Conservation (phyloP, 768 basidiomycete genomes). For the Dictyophora rubrovolvata region DNA sequence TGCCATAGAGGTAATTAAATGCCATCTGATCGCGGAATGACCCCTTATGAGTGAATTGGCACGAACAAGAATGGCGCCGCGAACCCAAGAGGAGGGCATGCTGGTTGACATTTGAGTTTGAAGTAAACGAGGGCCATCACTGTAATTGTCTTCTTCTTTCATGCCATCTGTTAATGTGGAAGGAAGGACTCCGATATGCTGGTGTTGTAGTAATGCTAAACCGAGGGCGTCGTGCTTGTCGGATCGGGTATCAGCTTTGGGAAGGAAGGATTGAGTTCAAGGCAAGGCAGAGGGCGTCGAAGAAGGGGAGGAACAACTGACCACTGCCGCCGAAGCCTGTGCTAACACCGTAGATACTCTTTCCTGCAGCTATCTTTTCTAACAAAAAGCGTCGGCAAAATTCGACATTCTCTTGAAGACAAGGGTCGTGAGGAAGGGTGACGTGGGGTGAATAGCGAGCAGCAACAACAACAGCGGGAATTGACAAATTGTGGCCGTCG, state of each 20-base stretch:
- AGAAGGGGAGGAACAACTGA: constrained; percentile 12
- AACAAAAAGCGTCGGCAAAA: constrained; percentile 55
- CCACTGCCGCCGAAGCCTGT: constrained; percentile 85
- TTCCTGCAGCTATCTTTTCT: constrained; percentile 53
- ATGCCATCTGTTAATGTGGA: constrained; percentile 30
- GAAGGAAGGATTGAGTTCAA: constrained; percentile 2
- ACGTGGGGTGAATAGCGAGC: constrained; percentile 45
- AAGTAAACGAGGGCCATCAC: constrained; percentile 32
- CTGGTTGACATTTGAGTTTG: constrained; percentile 57
- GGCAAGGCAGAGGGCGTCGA: constrained; percentile 11
- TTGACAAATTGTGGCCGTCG: constrained; percentile 61
- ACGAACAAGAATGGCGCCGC: constrained; percentile 77
- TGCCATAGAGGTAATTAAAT: constrained; percentile 71
- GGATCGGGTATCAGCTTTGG: constrained; percentile 69
- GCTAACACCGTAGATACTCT: constrained; percentile 76
- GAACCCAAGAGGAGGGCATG: constrained; percentile 85
- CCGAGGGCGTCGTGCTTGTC: constrained; percentile 64
- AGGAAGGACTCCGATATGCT: constrained; percentile 66
- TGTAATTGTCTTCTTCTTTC: constrained; percentile 31
- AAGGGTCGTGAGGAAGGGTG: constrained; percentile 37
- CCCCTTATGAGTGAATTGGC: constrained; percentile 85
- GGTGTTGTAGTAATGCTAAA: constrained; percentile 76
- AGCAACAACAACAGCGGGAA: constrained; percentile 68
- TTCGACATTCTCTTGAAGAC: constrained; percentile 42
- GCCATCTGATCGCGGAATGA: constrained; percentile 78